Conservation (phyloP, 75 land plant genomes). For the Cryptomeria japonica region DNA sequence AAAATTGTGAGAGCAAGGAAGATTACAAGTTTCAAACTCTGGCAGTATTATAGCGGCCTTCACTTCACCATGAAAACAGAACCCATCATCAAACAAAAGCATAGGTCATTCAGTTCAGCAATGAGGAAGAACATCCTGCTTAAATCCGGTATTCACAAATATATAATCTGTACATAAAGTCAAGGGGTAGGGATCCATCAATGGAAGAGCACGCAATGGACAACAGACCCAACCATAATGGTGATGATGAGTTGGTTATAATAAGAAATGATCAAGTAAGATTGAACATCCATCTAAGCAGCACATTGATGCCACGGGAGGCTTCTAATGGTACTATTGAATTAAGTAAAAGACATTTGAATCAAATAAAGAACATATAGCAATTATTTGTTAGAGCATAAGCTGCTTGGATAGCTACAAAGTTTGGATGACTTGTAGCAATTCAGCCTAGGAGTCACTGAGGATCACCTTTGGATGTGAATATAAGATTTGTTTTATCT, state of each 20-base stretch:
- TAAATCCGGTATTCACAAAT: too few species aligned
- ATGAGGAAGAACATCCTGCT: too few species aligned
- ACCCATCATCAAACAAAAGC: too few species aligned
- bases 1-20: too few species aligned
- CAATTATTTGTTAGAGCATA: not conserved
- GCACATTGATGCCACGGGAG: constrained; percentile 30
- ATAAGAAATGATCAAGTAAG: constrained; percentile 2
- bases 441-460: not conserved
- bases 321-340: not conserved
- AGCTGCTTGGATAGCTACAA: not conserved
- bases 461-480: constrained; percentile 12
- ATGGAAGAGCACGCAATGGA: too few species aligned
- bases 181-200: too few species aligned
- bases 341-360: not conserved
- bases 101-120: too few species aligned
- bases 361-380: not conserved
- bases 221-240: not conserved
- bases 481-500: constrained; percentile 59
- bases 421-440: not conserved
- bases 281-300: constrained; percentile 16
- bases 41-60: too few species aligned
- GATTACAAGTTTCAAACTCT: too few species aligned
- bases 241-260: not conserved
- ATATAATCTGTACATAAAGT: too few species aligned
- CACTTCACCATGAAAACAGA: too few species aligned